phyloP scores from a whole-genome alignment of 768 basidiomycete genomes.

The Amyloporia xantha region DNA sequence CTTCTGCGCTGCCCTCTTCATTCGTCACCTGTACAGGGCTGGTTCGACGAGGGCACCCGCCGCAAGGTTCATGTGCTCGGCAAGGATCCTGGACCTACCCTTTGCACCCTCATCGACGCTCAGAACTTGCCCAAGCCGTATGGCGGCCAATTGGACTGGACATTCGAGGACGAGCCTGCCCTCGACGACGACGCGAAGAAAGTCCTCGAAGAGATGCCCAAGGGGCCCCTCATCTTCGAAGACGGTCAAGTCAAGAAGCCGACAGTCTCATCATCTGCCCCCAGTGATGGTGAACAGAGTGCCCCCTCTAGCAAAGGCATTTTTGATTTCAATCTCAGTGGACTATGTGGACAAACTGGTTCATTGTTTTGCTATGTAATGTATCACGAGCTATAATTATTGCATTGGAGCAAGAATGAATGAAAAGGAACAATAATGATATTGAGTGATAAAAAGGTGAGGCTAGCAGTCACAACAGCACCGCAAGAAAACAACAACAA shows the following conservation, averaged over 20 bases:
- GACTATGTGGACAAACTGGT: too few species aligned
- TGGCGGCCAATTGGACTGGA: constrained; percentile 71
- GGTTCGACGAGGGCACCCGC: constrained; percentile 77
- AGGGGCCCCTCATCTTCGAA: constrained; percentile 46
- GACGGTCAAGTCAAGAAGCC: constrained; percentile 31
- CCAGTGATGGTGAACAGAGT: not conserved
- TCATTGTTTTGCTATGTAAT: too few species aligned
- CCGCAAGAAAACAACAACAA: not conserved
- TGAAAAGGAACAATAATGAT: constrained; percentile 4
- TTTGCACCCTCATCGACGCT: constrained; percentile 43
- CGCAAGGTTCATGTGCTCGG: constrained; percentile 73
- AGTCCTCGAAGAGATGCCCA: constrained; percentile 45
- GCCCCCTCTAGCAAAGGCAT: not conserved
- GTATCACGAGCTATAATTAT: too few species aligned
- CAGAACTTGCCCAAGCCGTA: constrained; percentile 59
- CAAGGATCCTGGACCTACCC: constrained; percentile 44
- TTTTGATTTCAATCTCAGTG: not conserved
- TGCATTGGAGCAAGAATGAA: constrained; percentile 1
- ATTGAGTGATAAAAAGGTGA: not conserved
- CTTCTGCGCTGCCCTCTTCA: too few species aligned
- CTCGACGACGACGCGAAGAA: constrained; percentile 50
- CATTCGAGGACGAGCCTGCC: constrained; percentile 57
- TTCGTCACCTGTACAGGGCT: constrained; percentile 36
- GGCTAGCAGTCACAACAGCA: not conserved
- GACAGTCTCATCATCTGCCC: too few species aligned